Conservation (phyloP, 495 filamentous ascomycete species). For the Melanomma pulvis-pyrius region DNA sequence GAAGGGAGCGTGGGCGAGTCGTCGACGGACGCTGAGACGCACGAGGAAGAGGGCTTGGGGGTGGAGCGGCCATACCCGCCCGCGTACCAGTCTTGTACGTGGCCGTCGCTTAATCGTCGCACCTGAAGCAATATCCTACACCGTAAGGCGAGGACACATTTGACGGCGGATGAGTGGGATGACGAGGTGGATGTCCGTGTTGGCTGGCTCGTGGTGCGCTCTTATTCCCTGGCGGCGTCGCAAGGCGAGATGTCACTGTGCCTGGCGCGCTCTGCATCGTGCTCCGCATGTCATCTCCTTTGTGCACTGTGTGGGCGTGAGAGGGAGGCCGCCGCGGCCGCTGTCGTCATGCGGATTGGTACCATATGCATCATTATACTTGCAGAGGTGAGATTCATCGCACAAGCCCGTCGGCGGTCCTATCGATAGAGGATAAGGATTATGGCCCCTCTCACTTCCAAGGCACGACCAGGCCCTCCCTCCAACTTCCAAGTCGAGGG, state of each 20-base stretch:
- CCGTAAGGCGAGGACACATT: background rate
- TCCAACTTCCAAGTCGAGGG: slow-evolving; percentile 1
- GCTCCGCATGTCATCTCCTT: too few species aligned
- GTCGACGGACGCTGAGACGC: slow-evolving; percentile 11
- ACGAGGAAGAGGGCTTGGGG: background rate
- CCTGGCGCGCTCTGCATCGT: background rate
- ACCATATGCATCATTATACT: background rate
- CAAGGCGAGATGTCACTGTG: background rate
- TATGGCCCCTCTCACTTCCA: slow-evolving; percentile 8
- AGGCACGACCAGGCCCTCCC: background rate
- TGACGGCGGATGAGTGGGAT: slow-evolving; percentile 2
- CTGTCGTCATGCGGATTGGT: background rate
- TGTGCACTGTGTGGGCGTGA: background rate
- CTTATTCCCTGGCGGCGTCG: background rate
- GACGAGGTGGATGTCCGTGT: background rate
- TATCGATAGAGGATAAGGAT: slow-evolving; percentile 15
- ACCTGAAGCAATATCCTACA: background rate
- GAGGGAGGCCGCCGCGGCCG: background rate
- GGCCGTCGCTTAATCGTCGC: slow-evolving; percentile 30
- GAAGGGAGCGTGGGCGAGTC: background rate
- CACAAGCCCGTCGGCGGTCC: background rate
- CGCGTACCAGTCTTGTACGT: slow-evolving; percentile 17
- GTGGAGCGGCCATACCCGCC: background rate
- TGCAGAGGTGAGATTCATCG: background rate
- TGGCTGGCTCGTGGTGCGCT: background rate